Base-by-base conservation (phyloP, 176 grass and related monocot genomes). In the Triticum turgidum region DNA sequence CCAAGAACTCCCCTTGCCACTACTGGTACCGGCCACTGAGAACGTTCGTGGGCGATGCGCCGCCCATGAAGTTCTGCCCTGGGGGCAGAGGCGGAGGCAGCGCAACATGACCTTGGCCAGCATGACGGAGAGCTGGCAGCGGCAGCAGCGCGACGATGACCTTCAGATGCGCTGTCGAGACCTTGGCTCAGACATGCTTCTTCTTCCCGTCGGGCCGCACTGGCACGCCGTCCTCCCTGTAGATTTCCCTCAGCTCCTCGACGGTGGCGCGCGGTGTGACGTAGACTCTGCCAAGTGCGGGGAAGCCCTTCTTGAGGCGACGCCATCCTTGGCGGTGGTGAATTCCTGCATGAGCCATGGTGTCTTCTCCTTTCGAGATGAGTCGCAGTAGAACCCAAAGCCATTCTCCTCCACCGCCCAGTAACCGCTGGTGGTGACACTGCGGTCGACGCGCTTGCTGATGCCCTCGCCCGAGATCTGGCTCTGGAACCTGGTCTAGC, bases 291-390 rank as follows among this genome's bases (percentile, higher is more conserved):
- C 59, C 32, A 3, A 89, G 34, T 58, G 72, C 82, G 3, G 20
- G 25, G 32, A 54, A 12, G 18, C 3, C 17, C 10, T 0, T 17
- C 7, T 29, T 34, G 11, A 10, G 30, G 10, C n/a, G 20, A 32
- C 56, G 15, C 72, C n/a, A 7, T 49, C 75, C 41, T 4, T 15
- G 22, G 11, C 49, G 65, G 30, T 49, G 56, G 76, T 73, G 76
- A 67, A 41, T 68, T 89, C 58, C 76, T 85, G 58, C 82, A 89
- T 85, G 5, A 89, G 32, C 87, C 87, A 89, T 12, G 67, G 5
- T 18, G 82, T 80, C 82, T 67, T 77, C 6, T 35, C 5, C 3
- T 1, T 8, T 14, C 17, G 13, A 22, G 2, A 27, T 2, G 39
- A n/a, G 29, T 21, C 22, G 12, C 27, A 20, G 79, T 67, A 82